Base-by-base conservation (phyloP, 2,329 filamentous ascomycete species). In the Coniochaeta sp. region DNA sequence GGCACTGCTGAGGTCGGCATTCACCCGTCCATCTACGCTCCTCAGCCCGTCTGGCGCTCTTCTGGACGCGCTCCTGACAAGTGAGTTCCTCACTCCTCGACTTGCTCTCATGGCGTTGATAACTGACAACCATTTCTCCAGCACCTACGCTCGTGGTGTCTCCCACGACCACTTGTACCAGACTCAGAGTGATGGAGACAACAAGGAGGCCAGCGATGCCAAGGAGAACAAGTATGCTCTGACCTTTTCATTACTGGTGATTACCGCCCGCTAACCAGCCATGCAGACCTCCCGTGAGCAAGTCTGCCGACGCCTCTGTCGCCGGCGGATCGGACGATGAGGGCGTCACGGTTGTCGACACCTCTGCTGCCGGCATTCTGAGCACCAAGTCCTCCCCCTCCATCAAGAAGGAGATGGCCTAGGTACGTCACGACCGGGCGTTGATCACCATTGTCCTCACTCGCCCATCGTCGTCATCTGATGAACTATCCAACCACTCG, bases 1-100 rank as follows among this genome's bases (percentile, higher is more conserved):
- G 83, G 83, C 55, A 83, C 81, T 54, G 74, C 79, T 46, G 75
- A 79, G 54, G 79, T 85, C 49, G 77, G 81, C 14, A 71, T 83
- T 60, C 76, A 71, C 50, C 74, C 77, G 10, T 69, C 69, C 51
- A 73, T 78, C 57, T 74, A 49, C 20, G 45, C 45, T 22, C 45
- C 45, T 6, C 45, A 48, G 45, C 45, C 45, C 9, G 45, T n/a
- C 8, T 48, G 45, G 45, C 45, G 45, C 12, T 26, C 45, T 28
- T 24, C 45, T 30, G 45, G 67, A 53, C 60, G 62, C 33, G 56
- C 59, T 20, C 59, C 58, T 28, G 52, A 57, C 27, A 57, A 56
- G 65, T 68, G 53, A 24, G 59, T 53, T n/a, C 12, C 28, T 10
- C 9, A 47, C 9, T 30, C 16, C 12, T n/a, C 13, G 6, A n/a